A percentile compares a stretch with the other conserved stretches of the same genome.
Conservation (phyloP, 768 basidiomycete species). For the Asterophora lycoperdoides region DNA sequence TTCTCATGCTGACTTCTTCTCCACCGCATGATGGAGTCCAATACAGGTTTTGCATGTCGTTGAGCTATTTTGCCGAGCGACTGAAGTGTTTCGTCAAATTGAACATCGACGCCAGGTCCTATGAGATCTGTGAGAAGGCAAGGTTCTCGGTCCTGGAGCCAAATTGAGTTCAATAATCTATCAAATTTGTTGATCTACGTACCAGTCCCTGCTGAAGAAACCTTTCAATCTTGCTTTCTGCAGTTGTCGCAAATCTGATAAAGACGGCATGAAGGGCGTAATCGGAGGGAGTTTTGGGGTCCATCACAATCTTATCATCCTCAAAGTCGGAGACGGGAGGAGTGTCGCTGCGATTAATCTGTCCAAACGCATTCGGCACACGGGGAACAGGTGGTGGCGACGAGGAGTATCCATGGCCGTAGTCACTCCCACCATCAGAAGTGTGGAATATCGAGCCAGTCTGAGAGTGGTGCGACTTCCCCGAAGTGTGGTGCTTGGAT, state of each 20-base stretch:
- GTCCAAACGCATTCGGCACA: conserved; percentile 59
- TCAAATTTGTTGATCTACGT: conserved; percentile 24
- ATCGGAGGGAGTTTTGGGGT: conserved; percentile 81
- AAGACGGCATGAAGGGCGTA: conserved; percentile 88
- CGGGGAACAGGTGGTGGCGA: conserved; percentile 80
- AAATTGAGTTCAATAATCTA: neutral
- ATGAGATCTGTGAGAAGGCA: conserved; percentile 56
- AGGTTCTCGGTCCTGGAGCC: conserved; percentile 60
- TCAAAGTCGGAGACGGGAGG: conserved; percentile 49
- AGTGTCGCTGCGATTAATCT: conserved; percentile 46
- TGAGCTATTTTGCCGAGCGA: conserved; percentile 84
- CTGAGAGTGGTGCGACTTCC: conserved; percentile 76
- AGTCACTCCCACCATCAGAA: conserved; percentile 72
- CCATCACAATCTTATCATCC: conserved; percentile 64
- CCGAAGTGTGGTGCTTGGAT: conserved; percentile 52
- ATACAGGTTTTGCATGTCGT: conserved; percentile 77
- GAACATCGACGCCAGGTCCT: conserved; percentile 66
- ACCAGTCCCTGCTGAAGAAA: conserved; percentile 71
- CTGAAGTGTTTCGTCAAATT: conserved; percentile 81
- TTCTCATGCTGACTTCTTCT: conserved; percentile 70
- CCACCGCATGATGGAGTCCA: conserved; percentile 88
- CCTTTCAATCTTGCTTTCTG: conserved; percentile 74
- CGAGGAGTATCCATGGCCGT: conserved; percentile 47
- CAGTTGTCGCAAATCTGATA: conserved; percentile 76
- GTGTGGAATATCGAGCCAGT: conserved; percentile 68